Base-by-base conservation (phyloP, 345 rosid species). In the Populus davidiana region DNA sequence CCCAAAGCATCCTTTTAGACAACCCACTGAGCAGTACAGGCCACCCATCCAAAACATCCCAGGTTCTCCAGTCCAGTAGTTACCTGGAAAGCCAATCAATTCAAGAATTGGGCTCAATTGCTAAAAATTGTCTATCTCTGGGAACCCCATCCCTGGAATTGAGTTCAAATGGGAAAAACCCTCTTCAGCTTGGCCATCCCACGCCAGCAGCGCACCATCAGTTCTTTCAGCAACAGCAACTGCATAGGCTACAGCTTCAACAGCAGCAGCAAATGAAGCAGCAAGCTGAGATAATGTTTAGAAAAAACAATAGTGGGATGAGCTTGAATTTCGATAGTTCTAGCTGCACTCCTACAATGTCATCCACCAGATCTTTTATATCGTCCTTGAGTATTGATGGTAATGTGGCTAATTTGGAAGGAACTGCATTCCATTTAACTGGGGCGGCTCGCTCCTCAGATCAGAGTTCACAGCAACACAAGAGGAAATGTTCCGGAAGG, bases 301-400 rank as follows among this genome's bases (percentile, higher is more conserved):
- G 88, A 72, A 91, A 85, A 77, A 89, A 85, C 78, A 90, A 76
- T 56, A 86, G 88, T 69, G 93, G 93, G 50, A 84, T 90, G n/a
- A 89, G 74, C 85, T 75, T 91, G 84, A 90, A 89, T 82, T 91
- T 91, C 74, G 93, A 91, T 83, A 85, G 87, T 83, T 89, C 96
- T 73, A 91, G 90, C 87, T 88, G 91, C 86, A 90, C 93, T 3
- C 96, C 92, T 18, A 90, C 92, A 21, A 82, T 87, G 92, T 90
- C 96, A 10, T 91, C 96, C 21, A 83, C 77, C 17, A 87, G 93
- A 78, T 91, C 96, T 56, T 91, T 91, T 83, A 85, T 88, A 67
- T 91, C 96, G 67, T 90, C 96, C 43, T 85, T 91, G 84, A 91
- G 96, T 80, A 81, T 90, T 47, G 96, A 91, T 54, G 91, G 92